Evolutionary conservation across 176 grass and related monocot genomes (phyloP).

Genomic region (Oryza coarctata): DNA sequence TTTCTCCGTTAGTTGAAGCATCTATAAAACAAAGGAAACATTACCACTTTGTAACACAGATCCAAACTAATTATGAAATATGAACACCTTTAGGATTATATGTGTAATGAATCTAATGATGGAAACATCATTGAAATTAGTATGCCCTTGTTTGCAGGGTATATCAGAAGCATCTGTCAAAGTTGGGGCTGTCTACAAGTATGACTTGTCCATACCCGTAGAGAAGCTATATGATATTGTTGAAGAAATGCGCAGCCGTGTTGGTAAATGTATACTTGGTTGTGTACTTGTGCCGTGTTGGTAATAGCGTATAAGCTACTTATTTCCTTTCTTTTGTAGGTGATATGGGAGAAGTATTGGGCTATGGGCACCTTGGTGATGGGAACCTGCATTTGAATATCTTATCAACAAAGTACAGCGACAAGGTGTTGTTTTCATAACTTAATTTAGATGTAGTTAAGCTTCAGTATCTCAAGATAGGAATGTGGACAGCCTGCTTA

Average conservation of each 20-base stretch:
- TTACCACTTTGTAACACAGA: not conserved
- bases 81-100: not conserved
- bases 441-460: constrained; percentile 9
- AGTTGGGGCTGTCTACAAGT: constrained; percentile 90
- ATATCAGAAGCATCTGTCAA: constrained; percentile 93
- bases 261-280: constrained; percentile 54
- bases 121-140: not conserved
- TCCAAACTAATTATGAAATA: not conserved
- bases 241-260: constrained; percentile 78
- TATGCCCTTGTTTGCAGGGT: constrained; percentile 50
- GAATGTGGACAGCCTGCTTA: not conserved
- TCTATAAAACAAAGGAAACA: not conserved
- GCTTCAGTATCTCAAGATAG: constrained; percentile 17
- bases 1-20: not conserved
- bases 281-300: not conserved
- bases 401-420: constrained; percentile 62
- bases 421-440: constrained; percentile 55
- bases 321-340: constrained; percentile 46
- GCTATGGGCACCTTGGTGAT: constrained; percentile 93
- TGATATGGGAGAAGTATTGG: constrained; percentile 65
- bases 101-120: not conserved
- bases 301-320: constrained; percentile 7
- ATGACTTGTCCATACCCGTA: constrained; percentile 82
- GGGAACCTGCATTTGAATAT: constrained; percentile 95
- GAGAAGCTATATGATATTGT: constrained; percentile 85